phyloP scores from a whole-genome alignment of 148 eudicot genomes.

The Rhododendron ferrugineum region DNA sequence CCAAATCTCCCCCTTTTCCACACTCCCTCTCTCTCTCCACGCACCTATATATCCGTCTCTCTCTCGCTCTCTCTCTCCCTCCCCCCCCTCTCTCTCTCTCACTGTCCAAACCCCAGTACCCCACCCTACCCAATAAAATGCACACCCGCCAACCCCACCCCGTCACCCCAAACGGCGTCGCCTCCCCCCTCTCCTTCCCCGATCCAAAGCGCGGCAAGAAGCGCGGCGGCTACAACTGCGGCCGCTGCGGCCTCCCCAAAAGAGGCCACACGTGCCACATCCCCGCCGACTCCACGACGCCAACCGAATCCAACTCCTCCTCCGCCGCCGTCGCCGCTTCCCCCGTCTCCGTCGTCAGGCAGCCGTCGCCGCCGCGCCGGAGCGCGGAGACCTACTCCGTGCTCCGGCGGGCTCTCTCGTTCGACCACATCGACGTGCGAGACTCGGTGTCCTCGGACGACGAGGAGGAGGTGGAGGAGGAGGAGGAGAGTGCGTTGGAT shows the following conservation, averaged over 20 bases:
- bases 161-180: slow-evolving; percentile 18
- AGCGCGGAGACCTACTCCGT: slow-evolving; percentile 8
- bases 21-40: slow-evolving; percentile 10
- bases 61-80: not conserved
- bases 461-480: slow-evolving; percentile 14
- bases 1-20: slow-evolving; percentile 4
- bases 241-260: slow-evolving; percentile 81
- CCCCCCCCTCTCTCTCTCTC: not conserved
- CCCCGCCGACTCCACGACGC: slow-evolving; percentile 17
- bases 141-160: slow-evolving; percentile 26
- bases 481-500: slow-evolving; percentile 11
- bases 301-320: slow-evolving; percentile 17
- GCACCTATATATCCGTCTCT: not conserved
- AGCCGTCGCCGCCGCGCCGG: slow-evolving; percentile 10
- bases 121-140: slow-evolving; percentile 15
- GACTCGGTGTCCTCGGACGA: slow-evolving; percentile 23
- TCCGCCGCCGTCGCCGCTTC: not conserved
- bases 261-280: slow-evolving; percentile 65
- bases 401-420: slow-evolving; percentile 58
- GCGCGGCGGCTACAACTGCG: slow-evolving; percentile 83
- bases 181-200: slow-evolving; percentile 29
- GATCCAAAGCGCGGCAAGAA: slow-evolving; percentile 37
- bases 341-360: slow-evolving; percentile 12
- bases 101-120: not conserved
- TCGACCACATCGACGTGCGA: slow-evolving; percentile 47